Base-by-base conservation (phyloP, 106 monocot species). In the Hemerocallis citrina region DNA sequence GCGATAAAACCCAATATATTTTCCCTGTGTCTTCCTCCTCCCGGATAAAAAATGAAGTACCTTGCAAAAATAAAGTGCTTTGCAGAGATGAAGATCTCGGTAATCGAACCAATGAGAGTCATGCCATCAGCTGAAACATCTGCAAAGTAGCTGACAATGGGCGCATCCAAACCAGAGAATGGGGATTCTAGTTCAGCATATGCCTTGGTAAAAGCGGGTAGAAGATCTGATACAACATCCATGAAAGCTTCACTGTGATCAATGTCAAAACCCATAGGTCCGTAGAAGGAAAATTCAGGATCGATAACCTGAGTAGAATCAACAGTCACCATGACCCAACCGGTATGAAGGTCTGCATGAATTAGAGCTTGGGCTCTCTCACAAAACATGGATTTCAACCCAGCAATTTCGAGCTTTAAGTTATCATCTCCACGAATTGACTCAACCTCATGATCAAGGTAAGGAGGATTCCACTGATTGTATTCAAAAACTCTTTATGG, bases 291-390 rank as follows among this genome's bases (percentile, higher is more conserved):
- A 80, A 98, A 98, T 66, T 98, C 96, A 32, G 96, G 91, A 77
- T 98, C 91, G 36, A 92, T 91, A 23, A 98, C 91, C 49, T 98
- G 91, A 22, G 91, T 98, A 32, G 96, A 98, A 62, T 88, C 77
- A 27, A 14, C 36, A 15, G 96, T 98, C 69, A 92, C 91, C 90
- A 98, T 98, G 41, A 98, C 40, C 15, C 91, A 92, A 59, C 91
- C 81, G 57, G 91, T 98, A 70, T 91, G 96, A 32, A 98, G 85
- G 85, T 98, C 96, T 67, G 84, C 96, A 79, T 98, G 96, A 65
- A 98, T 82, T 24, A 98, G 65, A 63, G 96, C 96, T 69, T 96
- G 96, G 31, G 87, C 67, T 79, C 95, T 96, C 87, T 96, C 96
- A 73, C 87, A 85, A 48, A 98, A 98, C 96, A 88, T 92, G 9